A percentile compares a stretch with the other conserved stretches of the same genome.
Evolutionary conservation across 306 rosid species (phyloP).

Genomic region (Vigna radiata): DNA sequence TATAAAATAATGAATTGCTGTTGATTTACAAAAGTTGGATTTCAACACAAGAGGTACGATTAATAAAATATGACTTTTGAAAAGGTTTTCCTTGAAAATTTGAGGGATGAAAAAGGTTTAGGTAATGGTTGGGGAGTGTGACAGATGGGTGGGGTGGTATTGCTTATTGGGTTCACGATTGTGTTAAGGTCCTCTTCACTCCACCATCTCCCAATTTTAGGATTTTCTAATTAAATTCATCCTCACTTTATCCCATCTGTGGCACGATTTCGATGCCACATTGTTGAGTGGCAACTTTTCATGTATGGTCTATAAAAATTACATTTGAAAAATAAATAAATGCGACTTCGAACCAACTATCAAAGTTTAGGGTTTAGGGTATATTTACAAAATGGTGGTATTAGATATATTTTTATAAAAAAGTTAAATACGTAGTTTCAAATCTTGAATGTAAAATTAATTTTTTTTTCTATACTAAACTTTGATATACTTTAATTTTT

Average conservation of each 20-base stretch:
- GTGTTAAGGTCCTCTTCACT: constrained; percentile 43
- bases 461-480: too few relatives aligned
- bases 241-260: constrained; percentile 24
- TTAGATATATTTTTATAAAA: too few relatives aligned
- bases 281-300: constrained; percentile 5
- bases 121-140: constrained; percentile 51
- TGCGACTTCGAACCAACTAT: neutral
- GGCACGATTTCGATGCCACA: constrained; percentile 2
- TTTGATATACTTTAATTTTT: too few relatives aligned
- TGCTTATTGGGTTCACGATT: constrained; percentile 50
- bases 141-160: constrained; percentile 44
- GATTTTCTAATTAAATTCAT: constrained; percentile 37
- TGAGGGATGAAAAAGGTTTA: constrained; percentile 30
- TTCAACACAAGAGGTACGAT: neutral
- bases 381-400: neutral
- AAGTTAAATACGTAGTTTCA: too few relatives aligned
- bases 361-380: neutral
- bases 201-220: constrained; percentile 52
- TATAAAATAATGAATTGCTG: neutral
- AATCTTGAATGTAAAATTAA: too few relatives aligned
- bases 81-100: constrained; percentile 19
- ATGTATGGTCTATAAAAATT: constrained; percentile 15
- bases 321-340: neutral
- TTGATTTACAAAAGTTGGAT: neutral
- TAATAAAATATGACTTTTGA: constrained; percentile 15